Percentiles rank a stretch among this genome's conserved stretches.
phyloP scores from a whole-genome alignment of 116 monocot species.

The Posidonia oceanica region DNA sequence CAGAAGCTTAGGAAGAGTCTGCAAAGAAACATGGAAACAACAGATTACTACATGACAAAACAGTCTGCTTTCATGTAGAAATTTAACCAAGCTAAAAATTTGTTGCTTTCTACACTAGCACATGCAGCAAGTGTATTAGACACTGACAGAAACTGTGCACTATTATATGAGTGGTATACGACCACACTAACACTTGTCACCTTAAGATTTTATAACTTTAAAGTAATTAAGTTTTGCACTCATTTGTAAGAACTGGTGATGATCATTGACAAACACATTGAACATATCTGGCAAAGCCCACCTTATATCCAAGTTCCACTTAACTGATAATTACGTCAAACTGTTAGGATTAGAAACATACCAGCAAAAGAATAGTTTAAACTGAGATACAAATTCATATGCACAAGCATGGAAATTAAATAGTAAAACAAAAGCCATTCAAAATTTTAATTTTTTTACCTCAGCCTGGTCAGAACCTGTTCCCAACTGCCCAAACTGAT shows the following conservation, averaged over 20 bases:
- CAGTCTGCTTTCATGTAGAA: not conserved
- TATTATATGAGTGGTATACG: too few relatives aligned
- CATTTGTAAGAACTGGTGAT: too few relatives aligned
- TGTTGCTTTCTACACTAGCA: not conserved
- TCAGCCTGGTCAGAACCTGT: slow-evolving; percentile 83
- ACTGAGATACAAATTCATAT: too few relatives aligned
- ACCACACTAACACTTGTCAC: too few relatives aligned
- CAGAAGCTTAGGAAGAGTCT: slow-evolving; percentile 78
- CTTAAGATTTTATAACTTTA: too few relatives aligned
- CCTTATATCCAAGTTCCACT: too few relatives aligned
- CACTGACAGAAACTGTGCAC: not conserved
- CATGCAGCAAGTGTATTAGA: not conserved
- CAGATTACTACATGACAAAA: not conserved
- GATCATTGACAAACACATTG: too few relatives aligned
- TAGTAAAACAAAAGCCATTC: not conserved
- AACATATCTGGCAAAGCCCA: too few relatives aligned
- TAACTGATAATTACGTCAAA: too few relatives aligned
- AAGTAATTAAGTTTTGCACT: too few relatives aligned
- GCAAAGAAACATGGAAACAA: slow-evolving; percentile 6
- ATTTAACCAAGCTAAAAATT: not conserved
- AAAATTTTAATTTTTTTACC: slow-evolving; percentile 25
- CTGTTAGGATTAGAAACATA: too few relatives aligned
- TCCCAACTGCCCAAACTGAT: slow-evolving; percentile 95
- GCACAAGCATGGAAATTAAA: not conserved
- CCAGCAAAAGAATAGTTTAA: too few relatives aligned